Percentiles rank a stretch among this genome's conserved stretches.
These are phyloP conservation scores for cucumber (Cucumis sativus) DNA, from an alignment of 306 rosid species.

Conservation along the genomic window DNA sequence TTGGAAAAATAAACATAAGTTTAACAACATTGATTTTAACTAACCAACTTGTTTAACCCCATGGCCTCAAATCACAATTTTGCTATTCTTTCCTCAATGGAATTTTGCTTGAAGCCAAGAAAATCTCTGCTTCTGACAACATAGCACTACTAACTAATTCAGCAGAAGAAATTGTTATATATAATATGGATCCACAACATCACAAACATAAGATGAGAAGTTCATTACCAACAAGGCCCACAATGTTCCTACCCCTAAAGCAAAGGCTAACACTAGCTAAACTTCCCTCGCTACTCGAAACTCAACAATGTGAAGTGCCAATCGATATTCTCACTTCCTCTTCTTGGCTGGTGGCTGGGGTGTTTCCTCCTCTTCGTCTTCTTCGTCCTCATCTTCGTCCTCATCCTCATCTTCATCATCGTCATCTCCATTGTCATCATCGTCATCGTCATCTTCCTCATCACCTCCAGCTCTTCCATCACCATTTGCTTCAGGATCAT, in stretches of 20 bases:
- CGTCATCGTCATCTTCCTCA: constrained; percentile 30
- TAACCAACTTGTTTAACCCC: not conserved
- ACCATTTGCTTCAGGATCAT: constrained; percentile 8
- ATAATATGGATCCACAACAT: constrained; percentile 2
- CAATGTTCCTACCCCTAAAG: constrained; percentile 16
- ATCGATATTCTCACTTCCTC: constrained; percentile 50
- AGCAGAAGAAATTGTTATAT: not conserved
- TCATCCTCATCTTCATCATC: constrained; percentile 18
- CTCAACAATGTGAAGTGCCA: not conserved
- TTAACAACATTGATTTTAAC: not conserved
- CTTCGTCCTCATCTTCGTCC: constrained; percentile 33
- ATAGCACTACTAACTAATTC: not conserved
- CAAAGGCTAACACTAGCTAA: constrained; percentile 15
- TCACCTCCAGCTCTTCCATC: constrained; percentile 45
- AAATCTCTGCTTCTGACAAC: not conserved
- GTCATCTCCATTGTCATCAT: not conserved
- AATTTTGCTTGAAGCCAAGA: not conserved
- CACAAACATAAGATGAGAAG: not conserved
- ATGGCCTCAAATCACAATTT: not conserved
- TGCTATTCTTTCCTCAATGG: not conserved
- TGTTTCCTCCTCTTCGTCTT: constrained; percentile 31
- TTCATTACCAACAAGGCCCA: constrained; percentile 10
- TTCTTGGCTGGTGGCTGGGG: constrained; percentile 70
- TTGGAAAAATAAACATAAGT: not conserved
- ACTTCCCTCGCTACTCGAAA: constrained; percentile 17